These are phyloP conservation scores for Suillus discolor DNA, from an alignment of 768 basidiomycete species.

Conservation along the genomic window DNA sequence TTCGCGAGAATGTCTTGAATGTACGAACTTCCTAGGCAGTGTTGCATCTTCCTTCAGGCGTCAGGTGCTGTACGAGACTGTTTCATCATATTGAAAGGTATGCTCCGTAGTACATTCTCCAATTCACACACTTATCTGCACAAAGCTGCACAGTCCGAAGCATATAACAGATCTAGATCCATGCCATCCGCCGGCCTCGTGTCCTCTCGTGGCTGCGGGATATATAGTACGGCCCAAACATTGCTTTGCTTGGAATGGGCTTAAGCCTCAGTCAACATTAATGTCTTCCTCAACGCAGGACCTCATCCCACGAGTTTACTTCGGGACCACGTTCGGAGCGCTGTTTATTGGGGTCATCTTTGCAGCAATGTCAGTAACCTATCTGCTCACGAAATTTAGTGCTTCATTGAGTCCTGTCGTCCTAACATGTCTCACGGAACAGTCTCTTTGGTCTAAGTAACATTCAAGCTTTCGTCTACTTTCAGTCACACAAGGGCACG, in stretches of 20 bases:
- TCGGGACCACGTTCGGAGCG: neutral
- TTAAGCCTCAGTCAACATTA: neutral
- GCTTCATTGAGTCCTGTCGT: neutral
- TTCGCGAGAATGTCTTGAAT: too few relatives aligned
- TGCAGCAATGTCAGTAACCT: neutral
- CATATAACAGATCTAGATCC: neutral
- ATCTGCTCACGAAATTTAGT: too few relatives aligned
- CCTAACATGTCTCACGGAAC: neutral
- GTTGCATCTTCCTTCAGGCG: too few relatives aligned
- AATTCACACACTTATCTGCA: neutral
- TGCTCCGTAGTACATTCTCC: neutral
- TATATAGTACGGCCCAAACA: neutral
- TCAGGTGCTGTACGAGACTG: neutral
- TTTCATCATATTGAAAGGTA: neutral
- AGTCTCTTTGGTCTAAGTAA: conserved; percentile 5
- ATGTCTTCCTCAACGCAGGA: conserved; percentile 1
- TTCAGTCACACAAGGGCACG: neutral
- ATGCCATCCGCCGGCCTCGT: neutral
- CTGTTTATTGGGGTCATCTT: neutral
- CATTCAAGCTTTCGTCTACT: conserved; percentile 6
- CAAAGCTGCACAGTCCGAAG: neutral
- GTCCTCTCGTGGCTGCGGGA: neutral
- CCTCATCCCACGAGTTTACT: neutral
- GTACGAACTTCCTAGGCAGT: too few relatives aligned
- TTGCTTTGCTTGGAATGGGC: neutral